A percentile compares a stretch with the other conserved stretches of the same genome.
Conservation (phyloP, 2,329 filamentous ascomycete species). For the Xylariales sp. region DNA sequence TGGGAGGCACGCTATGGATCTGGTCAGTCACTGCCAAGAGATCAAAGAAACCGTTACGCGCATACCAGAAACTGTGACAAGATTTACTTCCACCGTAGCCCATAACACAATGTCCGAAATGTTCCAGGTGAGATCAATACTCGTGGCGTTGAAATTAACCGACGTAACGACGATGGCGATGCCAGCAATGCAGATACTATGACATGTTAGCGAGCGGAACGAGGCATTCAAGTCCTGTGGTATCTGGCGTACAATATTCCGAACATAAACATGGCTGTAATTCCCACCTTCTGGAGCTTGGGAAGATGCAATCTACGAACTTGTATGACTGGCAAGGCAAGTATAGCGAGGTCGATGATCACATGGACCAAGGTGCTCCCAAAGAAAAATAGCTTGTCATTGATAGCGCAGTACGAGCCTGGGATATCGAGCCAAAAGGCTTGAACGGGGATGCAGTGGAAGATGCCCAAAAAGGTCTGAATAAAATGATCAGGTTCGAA, state of each 20-base stretch:
- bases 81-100: slow-evolving; percentile 7
- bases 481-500: no score
- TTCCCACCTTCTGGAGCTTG: background rate
- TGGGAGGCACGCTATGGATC: background rate
- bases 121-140: slow-evolving; percentile 4
- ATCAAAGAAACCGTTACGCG: background rate
- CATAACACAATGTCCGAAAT: slow-evolving; percentile 4
- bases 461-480: slow-evolving; percentile 17
- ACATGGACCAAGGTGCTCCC: slow-evolving; percentile 17
- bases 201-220: background rate
- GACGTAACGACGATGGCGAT: slow-evolving; percentile 5
- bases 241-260: slow-evolving; percentile 6
- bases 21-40: background rate
- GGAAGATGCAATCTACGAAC: slow-evolving; percentile 13
- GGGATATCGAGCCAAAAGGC: slow-evolving; percentile 16
- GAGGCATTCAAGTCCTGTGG: background rate
- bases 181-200: slow-evolving; percentile 5
- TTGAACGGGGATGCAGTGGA: slow-evolving; percentile 19
- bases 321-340: slow-evolving; percentile 15
- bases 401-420: slow-evolving; percentile 15
- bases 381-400: slow-evolving; percentile 16
- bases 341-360: slow-evolving; percentile 16
- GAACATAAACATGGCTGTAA: slow-evolving; percentile 9
- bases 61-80: slow-evolving; percentile 3
- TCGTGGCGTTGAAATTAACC: slow-evolving; percentile 1